These are phyloP conservation scores for Lyophyllum semitale DNA, from an alignment of 768 basidiomycete species.

Conservation along the genomic window DNA sequence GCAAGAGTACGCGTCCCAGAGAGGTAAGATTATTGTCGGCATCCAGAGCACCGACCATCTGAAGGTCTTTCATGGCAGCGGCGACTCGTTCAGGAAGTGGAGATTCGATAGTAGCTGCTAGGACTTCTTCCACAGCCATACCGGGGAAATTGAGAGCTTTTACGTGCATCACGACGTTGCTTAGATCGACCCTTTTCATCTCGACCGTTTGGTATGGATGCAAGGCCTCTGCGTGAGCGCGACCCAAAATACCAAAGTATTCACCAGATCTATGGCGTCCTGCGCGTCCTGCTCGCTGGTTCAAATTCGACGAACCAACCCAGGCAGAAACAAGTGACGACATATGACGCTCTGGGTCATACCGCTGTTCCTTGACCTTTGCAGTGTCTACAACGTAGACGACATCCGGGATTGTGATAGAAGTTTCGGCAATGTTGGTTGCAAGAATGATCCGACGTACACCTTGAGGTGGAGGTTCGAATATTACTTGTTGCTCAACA, in stretches of 20 bases:
- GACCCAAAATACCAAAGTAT: slow-evolving; percentile 84
- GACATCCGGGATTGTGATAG: slow-evolving; percentile 92
- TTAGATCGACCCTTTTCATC: slow-evolving; percentile 90
- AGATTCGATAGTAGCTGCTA: slow-evolving; percentile 84
- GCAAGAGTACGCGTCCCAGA: slow-evolving; percentile 84
- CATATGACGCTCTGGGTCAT: slow-evolving; percentile 87
- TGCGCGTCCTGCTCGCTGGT: slow-evolving; percentile 90
- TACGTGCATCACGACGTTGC: slow-evolving; percentile 94
- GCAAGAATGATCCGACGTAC: slow-evolving; percentile 87
- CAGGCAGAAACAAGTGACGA: slow-evolving; percentile 88
- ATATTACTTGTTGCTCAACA: slow-evolving; percentile 86
- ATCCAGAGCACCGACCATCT: slow-evolving; percentile 89
- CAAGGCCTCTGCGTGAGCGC: slow-evolving; percentile 57
- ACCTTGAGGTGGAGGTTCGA: slow-evolving; percentile 76
- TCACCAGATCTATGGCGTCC: slow-evolving; percentile 90
- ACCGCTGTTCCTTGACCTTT: slow-evolving; percentile 85
- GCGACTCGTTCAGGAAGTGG: slow-evolving; percentile 75
- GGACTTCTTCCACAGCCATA: slow-evolving; percentile 84
- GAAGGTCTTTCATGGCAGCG: slow-evolving; percentile 77
- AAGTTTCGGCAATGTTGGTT: slow-evolving; percentile 96
- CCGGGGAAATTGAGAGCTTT: slow-evolving; percentile 89
- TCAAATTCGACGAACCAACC: slow-evolving; percentile 88
- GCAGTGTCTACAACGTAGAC: slow-evolving; percentile 93
- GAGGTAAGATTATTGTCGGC: slow-evolving; percentile 75
- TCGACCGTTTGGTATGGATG: slow-evolving; percentile 88